Evolutionary conservation across 1,139 yeast species (phyloP), one percentile per base, ranked within the genome.

Genomic region (Yamadazyma buinensis): DNA sequence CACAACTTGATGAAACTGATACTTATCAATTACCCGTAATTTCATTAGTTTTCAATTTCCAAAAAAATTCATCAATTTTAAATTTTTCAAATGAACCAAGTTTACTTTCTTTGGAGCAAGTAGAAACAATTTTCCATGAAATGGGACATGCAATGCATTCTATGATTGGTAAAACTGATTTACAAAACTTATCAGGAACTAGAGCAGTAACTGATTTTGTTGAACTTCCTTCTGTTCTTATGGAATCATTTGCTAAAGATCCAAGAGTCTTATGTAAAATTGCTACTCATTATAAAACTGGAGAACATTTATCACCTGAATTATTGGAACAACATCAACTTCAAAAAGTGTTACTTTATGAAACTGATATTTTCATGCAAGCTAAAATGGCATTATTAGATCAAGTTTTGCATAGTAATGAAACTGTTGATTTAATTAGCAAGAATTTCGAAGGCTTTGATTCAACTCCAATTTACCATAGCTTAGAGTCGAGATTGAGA

Each of bases 131-230:
- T 23, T 92, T 94, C 64, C 99, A 92, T 59, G 99, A 92, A 59
- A 88, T 92, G 95, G 99, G 99, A 1, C 99, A 92, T 60, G 98
- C 98, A 2, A 84, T 92, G 79, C 98, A 92, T 57, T 87, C 97
- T 6, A 90, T 92, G 97, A 65, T 92, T 20, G 98, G 97, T 0
- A 72, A 92, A 41, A 92, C 98, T 0, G 73, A 80, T 30, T 64
- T 92, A 33, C 98, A 94, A 54, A 94, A 90, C 53, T 82, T 92
- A 12, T 82, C 95, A 17, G 98, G 99, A 2, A 92, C 98, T 0
- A 70, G 99, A 41, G 92, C 97, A 53, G 85, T 88, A 7, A 87
- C 98, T 0, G 98, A 92, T 56, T 92, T 92, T 62, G 98, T 94
- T 22, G 98, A 92, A 57, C 64, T 92, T 30, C 99, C 99, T 1